phyloP scores from a whole-genome alignment of 257 asterid species.

The Osmanthus fragrans region DNA sequence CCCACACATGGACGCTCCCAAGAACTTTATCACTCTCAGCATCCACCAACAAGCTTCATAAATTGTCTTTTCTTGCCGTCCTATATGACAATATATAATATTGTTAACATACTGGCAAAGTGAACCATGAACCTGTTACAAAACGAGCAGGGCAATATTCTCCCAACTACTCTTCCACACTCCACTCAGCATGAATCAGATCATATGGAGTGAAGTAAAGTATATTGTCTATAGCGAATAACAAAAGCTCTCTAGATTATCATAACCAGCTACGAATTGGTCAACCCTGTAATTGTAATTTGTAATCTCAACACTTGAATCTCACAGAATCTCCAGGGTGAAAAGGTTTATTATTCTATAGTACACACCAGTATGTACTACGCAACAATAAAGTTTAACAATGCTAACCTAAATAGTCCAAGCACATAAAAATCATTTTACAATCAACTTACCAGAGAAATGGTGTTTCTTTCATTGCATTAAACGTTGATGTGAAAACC shows the following conservation, averaged over 20 bases:
- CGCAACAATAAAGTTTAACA: not conserved
- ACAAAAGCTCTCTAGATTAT: not conserved
- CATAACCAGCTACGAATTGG: not conserved
- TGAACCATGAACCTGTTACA: not conserved
- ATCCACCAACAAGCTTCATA: slow-evolving; percentile 93
- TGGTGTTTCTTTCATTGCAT: slow-evolving; percentile 97
- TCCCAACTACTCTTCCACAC: too few species aligned
- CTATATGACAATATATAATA: slow-evolving; percentile 35
- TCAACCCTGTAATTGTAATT: not conserved
- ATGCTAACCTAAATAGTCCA: not conserved
- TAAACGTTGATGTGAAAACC: slow-evolving; percentile 87
- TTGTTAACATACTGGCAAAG: not conserved
- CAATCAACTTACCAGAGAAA: slow-evolving; percentile 72
- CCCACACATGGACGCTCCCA: slow-evolving; percentile 99
- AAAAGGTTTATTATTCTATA: not conserved
- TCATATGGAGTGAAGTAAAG: not conserved
- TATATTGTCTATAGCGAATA: not conserved
- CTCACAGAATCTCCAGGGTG: not conserved
- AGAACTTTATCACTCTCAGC: slow-evolving; percentile 86
- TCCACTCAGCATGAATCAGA: not conserved
- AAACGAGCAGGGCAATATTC: not conserved
- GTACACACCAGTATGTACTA: not conserved
- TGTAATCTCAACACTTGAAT: not conserved
- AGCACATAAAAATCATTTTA: slow-evolving; percentile 1
- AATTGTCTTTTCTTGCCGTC: slow-evolving; percentile 86